Base-by-base conservation (phyloP, 495 filamentous ascomycete genomes). In the Aspergillus haitiensis region DNA sequence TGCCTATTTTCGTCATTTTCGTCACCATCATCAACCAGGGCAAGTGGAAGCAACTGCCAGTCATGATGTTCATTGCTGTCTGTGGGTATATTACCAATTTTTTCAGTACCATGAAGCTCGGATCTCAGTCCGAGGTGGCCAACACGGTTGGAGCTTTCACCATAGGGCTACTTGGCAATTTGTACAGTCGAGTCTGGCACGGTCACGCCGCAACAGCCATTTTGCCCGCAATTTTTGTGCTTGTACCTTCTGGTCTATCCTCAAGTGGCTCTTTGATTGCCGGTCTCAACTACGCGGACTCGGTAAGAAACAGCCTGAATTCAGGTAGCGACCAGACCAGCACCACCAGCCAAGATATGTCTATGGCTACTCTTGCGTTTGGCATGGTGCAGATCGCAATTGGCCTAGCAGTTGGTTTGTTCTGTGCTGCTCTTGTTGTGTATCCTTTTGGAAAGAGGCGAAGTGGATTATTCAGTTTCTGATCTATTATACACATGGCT, bases 361-460 rank as follows among this genome's bases (percentile, higher is more conserved):
- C 75, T 33, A 89, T 93, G 13, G 88, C 90, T 48, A 93, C 88
- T 64, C 84, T 98, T 46, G 84, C 89, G 16, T 91, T 88, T 63
- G 87, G 83, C 32, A 94, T 98, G 77, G 88, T 97, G 52, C 89
- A 97, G 72, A 86, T 97, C 12, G 92, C 93, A 1, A 95, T 96
- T 67, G 93, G 91, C 15, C 95, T 96, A 68, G 93, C 92, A 3
- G 90, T 96, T 3, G 93, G 93, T 2, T 67, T 97, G 59, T 97
- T 95, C 64, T 75, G 94, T 57, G 89, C 90, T 42, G 90, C 91
- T 5, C 66, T 97, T 61, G 73, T 96, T 35, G 85, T 97, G 10
- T 97, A 97, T 79, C 93, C 93, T 4, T 81, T 90, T 64, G 91
- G 92, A 7, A 97, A 97, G 78, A 85, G 86, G 68, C 83, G 91